Conservation (phyloP, 208 protist species). For the Novymonas esmeraldas region DNA sequence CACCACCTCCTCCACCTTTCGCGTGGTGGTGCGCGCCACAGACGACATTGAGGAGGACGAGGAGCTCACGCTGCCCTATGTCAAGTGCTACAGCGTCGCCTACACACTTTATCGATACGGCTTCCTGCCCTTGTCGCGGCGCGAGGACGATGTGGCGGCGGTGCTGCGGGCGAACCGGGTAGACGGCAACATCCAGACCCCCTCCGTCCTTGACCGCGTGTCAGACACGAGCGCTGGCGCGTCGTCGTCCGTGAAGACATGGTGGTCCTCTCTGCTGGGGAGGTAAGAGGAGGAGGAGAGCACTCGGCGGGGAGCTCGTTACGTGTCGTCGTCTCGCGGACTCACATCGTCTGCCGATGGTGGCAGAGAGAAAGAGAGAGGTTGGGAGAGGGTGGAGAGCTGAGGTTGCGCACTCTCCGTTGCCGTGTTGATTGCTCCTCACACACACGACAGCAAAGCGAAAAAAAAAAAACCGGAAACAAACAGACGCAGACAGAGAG, state of each 20-base stretch:
- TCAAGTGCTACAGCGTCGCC: constrained; percentile 62
- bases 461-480: too few relatives aligned
- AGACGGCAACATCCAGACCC: constrained; percentile 1
- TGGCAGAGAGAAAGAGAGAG: too few relatives aligned
- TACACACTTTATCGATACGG: constrained; percentile 76
- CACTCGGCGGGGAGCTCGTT: background rate
- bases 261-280: constrained; percentile 6
- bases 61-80: constrained; percentile 53
- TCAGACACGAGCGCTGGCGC: background rate
- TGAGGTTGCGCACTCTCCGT: too few relatives aligned
- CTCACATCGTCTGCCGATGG: too few relatives aligned
- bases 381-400: background rate
- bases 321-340: too few relatives aligned
- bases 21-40: constrained; percentile 42
- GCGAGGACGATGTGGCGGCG: constrained; percentile 41
- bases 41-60: constrained; percentile 46
- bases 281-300: background rate
- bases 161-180: constrained; percentile 15
- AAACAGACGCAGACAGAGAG: too few relatives aligned
- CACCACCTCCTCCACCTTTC: background rate
- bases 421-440: too few relatives aligned
- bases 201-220: too few relatives aligned
- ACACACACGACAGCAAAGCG: too few relatives aligned
- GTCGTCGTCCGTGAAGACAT: background rate
- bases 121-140: constrained; percentile 46